Evolutionary conservation across 257 asterid species (phyloP), one percentile per base, ranked within the genome.

Genomic region (Mentha longifolia): DNA sequence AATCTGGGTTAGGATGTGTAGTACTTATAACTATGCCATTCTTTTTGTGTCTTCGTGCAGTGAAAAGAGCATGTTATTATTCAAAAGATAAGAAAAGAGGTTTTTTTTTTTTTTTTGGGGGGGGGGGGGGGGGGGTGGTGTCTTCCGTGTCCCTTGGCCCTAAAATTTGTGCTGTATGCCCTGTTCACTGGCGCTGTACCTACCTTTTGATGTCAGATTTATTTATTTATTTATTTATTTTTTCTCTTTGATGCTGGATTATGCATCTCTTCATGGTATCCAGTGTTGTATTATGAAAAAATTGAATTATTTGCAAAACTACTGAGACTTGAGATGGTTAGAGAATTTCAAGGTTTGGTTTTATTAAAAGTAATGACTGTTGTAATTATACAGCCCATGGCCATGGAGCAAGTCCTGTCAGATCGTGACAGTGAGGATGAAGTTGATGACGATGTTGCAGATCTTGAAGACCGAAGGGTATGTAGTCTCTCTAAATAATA

Each of bases 371-470:
- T 60, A 74, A 58, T 49, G 19, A 3, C 33, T 17, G 35, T 76
- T 76, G 64, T 60, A 39, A 50, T 20, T 57, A 51, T 73, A 73
- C 87, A 95, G 99, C 98, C 97, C 70, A 95, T 95, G 99, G 92
- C 93, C 66, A 62, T 82, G 86, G 98, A 95, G 82, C 97, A 95
- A 92, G 97, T 95, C 71, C 61, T 95, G 59, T 89, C 99, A 33
- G 99, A 92, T 73, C 90, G 86, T 12, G 99, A 92, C 79, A 95
- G 99, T 73, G 99, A 95, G 86, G 99, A 92, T 81, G 99, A 95
- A 84, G 98, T 95, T 37, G 99, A 95, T 74, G 99, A 92, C 74
- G 99, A 95, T 82, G 99, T 95, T 64, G 99, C 98, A 16, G 99
- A 95, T 79, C 88, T 95, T 68, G 99, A 95, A 85, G 99, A 95